These are phyloP conservation scores for Alternaria postmessia DNA, from an alignment of 2,329 filamentous ascomycete species.

Conservation along the genomic window DNA sequence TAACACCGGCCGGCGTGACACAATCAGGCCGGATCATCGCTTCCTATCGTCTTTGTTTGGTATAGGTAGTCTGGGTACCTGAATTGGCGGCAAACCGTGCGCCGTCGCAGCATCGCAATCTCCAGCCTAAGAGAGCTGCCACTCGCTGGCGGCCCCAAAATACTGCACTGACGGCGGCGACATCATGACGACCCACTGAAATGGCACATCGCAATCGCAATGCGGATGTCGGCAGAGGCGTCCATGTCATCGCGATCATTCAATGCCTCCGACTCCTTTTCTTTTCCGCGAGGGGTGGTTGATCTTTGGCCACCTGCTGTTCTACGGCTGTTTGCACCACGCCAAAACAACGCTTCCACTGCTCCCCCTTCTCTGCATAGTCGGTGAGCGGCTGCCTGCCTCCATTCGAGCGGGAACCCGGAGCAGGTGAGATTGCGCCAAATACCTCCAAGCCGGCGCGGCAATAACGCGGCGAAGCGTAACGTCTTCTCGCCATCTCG, in stretches of 20 bases:
- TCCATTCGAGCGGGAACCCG: constrained; percentile 8
- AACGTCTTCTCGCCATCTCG: background rate
- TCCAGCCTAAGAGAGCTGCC: background rate
- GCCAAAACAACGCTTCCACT: background rate
- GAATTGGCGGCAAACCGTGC: constrained; percentile 10
- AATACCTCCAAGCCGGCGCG: constrained; percentile 16
- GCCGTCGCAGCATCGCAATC: constrained; percentile 13
- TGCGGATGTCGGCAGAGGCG: constrained; percentile 13
- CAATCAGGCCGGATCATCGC: constrained; percentile 14
- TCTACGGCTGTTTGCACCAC: background rate
- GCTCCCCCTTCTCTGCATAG: background rate
- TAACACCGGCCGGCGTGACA: constrained; percentile 6
- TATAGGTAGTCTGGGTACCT: constrained; percentile 1
- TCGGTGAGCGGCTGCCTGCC: constrained; percentile 6
- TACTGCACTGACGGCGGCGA: background rate
- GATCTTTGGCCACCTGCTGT: constrained; percentile 2
- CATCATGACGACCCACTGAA: constrained; percentile 9
- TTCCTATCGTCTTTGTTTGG: constrained; percentile 5
- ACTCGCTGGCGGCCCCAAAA: constrained; percentile 1
- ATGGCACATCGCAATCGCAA: constrained; percentile 13
- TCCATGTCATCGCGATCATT: constrained; percentile 1
- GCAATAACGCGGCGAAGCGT: constrained; percentile 14
- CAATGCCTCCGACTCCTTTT: background rate
- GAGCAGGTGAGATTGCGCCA: constrained; percentile 19
- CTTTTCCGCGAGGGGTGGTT: constrained; percentile 1